A percentile compares a stretch with the other conserved stretches of the same genome.
phyloP scores from a whole-genome alignment of 2,329 filamentous ascomycete species.

The Verticillium alfalfae region DNA sequence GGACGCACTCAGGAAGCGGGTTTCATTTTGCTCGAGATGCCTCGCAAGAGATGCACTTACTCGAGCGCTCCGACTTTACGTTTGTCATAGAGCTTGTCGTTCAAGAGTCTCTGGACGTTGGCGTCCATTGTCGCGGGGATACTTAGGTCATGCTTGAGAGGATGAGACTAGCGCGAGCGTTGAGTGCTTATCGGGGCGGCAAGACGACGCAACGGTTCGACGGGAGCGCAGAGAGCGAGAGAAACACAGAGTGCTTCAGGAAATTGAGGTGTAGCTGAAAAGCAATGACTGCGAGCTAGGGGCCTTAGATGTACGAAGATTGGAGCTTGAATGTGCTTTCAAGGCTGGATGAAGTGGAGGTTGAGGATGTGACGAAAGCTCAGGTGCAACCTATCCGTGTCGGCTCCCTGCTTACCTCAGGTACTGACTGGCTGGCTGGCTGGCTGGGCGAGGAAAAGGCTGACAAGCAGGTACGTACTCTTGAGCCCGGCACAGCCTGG shows the following conservation, averaged over 20 bases:
- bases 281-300: background rate
- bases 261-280: background rate
- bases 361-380: background rate
- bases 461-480: background rate
- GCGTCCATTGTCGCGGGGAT: constrained; percentile 61
- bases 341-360: background rate
- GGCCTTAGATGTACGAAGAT: too few species aligned
- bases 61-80: constrained; percentile 94
- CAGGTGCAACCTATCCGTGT: background rate
- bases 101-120: constrained; percentile 82
- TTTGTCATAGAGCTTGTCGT: constrained; percentile 98
- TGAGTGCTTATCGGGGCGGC: background rate
- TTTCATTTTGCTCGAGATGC: background rate
- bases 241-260: background rate
- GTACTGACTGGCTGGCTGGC: too few species aligned
- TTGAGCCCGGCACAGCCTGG: background rate
- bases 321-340: background rate
- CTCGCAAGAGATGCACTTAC: constrained; percentile 47
- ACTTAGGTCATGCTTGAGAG: background rate
- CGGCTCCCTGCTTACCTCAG: background rate
- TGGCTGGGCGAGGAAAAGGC: background rate
- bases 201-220: background rate
- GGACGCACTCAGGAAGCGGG: background rate
- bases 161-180: background rate
- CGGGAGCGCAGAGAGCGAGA: background rate